Evolutionary conservation across 2,329 filamentous ascomycete genomes (phyloP), one percentile per base, ranked within the genome.

Genomic region (Cladophialophora chaetospira): DNA sequence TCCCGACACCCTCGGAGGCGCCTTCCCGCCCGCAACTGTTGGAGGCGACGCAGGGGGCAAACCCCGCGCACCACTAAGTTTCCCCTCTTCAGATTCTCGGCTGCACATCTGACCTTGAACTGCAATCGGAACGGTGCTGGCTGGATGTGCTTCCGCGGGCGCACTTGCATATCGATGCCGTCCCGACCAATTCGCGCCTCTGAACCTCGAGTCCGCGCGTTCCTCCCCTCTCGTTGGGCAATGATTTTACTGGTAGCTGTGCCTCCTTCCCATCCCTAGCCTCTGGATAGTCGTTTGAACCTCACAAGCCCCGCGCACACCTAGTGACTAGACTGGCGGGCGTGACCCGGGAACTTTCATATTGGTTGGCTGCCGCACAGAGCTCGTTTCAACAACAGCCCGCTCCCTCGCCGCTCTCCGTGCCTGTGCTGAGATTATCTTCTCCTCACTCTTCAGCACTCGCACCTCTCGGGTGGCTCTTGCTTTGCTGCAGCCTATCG

Each of bases 361-460:
- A 42, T 1, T 51, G 48, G 36, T 42, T 51, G 48, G 48, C 17
- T 38, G 25, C 33, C 47, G 23, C 13, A 28, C 33, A n/a, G n/a
- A n/a, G n/a, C n/a, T 35, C 25, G 25, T 42, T 31, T 44, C 42
- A 28, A 25, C 23, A 51, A 40, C 44, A 6, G 29, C n/a, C 36
- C 48, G 48, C 36, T 51, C 48, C 48, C 42, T 51, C 25, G 25
- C 48, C 47, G 47, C 23, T n/a, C 33, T 51, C 23, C n/a, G 42
- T 44, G 21, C 42, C 21, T 44, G 19, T 33, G 13, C 29, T 33
- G 13, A 33, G 13, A 33, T n/a, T n/a, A n/a, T n/a, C 36, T 28
- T n/a, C 23, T 44, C 42, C 42, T 44, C 42, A 44, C 42, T 23
- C 26, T 33, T 33, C n/a, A n/a, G n/a, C n/a, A n/a, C n/a, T n/a